These are phyloP conservation scores for Boletellus deceptivus DNA, from an alignment of 1,284 basidiomycete species.

Conservation along the genomic window DNA sequence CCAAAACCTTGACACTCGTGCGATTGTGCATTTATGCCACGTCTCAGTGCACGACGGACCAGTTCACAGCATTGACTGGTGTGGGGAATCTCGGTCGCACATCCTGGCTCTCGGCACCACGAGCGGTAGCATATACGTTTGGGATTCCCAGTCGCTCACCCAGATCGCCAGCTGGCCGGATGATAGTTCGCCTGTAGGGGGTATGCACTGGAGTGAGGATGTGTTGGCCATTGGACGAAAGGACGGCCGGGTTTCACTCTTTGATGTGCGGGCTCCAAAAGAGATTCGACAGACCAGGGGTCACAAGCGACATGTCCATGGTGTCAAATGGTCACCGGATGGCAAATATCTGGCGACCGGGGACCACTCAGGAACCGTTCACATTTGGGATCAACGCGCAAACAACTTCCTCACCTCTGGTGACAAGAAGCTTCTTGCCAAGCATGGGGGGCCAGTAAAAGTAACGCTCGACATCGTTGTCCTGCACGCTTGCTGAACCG, in stretches of 20 bases:
- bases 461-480: slow-evolving; percentile 34
- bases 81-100: slow-evolving; percentile 28
- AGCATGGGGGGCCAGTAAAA: slow-evolving; percentile 55
- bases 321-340: slow-evolving; percentile 46
- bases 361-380: slow-evolving; percentile 42
- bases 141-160: slow-evolving; percentile 37
- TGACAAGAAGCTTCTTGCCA: slow-evolving; percentile 44
- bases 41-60: slow-evolving; percentile 26
- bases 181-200: slow-evolving; percentile 37
- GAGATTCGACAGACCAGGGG: slow-evolving; percentile 31
- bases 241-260: slow-evolving; percentile 39
- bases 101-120: slow-evolving; percentile 41
- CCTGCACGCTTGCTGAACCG: background rate
- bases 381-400: slow-evolving; percentile 46
- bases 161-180: slow-evolving; percentile 37
- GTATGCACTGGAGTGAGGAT: slow-evolving; percentile 42
- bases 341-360: slow-evolving; percentile 43
- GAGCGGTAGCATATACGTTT: slow-evolving; percentile 39
- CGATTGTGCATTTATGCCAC: slow-evolving; percentile 43
- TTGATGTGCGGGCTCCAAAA: slow-evolving; percentile 36
- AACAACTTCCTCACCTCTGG: slow-evolving; percentile 32
- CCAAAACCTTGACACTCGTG: slow-evolving; percentile 46
- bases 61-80: slow-evolving; percentile 43
- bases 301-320: slow-evolving; percentile 43
- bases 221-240: slow-evolving; percentile 42